Evolutionary conservation across 164 flowering plant species (phyloP).

Genomic region (Tetrastigma voinierianum): DNA sequence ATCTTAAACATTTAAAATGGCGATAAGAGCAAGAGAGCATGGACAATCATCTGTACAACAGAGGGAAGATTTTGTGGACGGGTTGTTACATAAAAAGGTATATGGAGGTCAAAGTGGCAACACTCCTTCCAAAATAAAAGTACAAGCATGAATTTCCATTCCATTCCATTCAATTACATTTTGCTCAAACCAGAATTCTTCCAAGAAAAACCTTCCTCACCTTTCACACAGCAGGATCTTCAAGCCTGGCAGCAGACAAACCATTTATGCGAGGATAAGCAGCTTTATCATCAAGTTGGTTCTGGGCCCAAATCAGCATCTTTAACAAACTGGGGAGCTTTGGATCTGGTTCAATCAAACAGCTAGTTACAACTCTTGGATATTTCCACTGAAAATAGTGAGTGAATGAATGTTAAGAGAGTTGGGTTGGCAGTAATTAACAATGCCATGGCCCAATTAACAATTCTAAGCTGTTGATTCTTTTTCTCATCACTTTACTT

Average conservation of each 20-base stretch:
- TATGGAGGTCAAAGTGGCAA: not conserved
- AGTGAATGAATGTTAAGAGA: not conserved
- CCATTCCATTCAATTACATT: not conserved
- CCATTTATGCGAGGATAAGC: conserved; percentile 79
- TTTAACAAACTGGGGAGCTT: conserved; percentile 86
- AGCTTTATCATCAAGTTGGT: conserved; percentile 83
- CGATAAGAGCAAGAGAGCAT: not conserved
- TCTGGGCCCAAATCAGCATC: conserved; percentile 91
- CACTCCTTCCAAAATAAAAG: not conserved
- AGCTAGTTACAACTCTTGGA: not conserved
- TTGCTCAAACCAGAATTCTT: not conserved
- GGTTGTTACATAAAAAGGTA: too few relatives aligned
- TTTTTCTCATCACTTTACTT: too few relatives aligned
- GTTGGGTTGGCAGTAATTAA: not conserved
- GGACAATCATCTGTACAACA: conserved; percentile 8
- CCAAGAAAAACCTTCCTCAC: not conserved
- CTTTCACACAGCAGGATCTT: conserved; percentile 62
- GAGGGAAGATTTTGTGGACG: not conserved
- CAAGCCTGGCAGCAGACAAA: conserved; percentile 64
- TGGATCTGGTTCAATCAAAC: conserved; percentile 54
- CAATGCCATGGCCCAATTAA: not conserved
- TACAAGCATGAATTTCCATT: conserved; percentile 6
- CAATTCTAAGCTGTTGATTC: too few relatives aligned
- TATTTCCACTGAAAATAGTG: too few relatives aligned
- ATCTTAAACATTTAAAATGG: too few relatives aligned